A percentile compares a stretch with the other conserved stretches of the same genome.
phyloP scores from a whole-genome alignment of 805 yeast genomes.

The Candida railenensis region DNA sequence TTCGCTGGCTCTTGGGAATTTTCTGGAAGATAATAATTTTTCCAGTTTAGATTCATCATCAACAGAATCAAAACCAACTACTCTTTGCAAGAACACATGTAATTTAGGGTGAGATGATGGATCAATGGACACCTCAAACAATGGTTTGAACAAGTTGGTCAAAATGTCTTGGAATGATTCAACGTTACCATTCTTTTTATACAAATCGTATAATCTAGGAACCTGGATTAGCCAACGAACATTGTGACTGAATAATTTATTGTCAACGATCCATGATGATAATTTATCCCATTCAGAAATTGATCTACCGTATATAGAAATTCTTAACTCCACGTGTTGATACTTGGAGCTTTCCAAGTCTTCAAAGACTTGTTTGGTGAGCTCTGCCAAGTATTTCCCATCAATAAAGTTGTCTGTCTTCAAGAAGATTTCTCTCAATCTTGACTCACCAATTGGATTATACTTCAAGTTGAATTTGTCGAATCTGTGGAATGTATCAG shows the following conservation, averaged over 20 bases:
- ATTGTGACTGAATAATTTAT: constrained; percentile 86
- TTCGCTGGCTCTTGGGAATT: constrained; percentile 79
- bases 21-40: constrained; percentile 67
- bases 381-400: constrained; percentile 88
- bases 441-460: constrained; percentile 97
- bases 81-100: constrained; percentile 84
- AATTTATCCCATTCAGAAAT: constrained; percentile 92
- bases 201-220: constrained; percentile 89
- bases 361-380: constrained; percentile 89
- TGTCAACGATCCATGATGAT: constrained; percentile 93
- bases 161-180: constrained; percentile 72
- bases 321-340: constrained; percentile 96
- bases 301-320: constrained; percentile 90
- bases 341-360: constrained; percentile 94
- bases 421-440: constrained; percentile 91
- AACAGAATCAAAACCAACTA: constrained; percentile 96
- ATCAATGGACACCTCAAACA: constrained; percentile 84
- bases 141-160: constrained; percentile 77
- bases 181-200: constrained; percentile 74
- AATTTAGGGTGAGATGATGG: constrained; percentile 91
- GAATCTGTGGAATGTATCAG: constrained; percentile 95
- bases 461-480: constrained; percentile 96
- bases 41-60: constrained; percentile 97
- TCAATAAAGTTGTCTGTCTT: constrained; percentile 92
- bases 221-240: constrained; percentile 97